Conservation (phyloP, 2,329 filamentous ascomycete species). For the Cadophora sp. region DNA sequence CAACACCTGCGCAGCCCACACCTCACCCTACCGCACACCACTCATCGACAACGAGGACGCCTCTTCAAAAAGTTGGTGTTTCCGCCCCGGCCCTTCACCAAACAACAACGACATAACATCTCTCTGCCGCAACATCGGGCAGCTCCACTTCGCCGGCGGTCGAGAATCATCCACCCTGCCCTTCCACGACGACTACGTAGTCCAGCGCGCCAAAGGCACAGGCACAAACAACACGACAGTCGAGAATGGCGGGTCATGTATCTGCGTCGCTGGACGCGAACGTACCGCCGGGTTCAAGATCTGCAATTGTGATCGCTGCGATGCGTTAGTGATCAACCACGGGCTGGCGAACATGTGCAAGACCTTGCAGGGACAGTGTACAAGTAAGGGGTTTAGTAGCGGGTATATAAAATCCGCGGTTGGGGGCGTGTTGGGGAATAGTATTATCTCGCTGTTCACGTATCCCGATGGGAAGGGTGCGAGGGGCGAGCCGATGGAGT, state of each 20-base stretch:
- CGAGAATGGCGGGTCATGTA: background rate
- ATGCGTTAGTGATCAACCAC: background rate
- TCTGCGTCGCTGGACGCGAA: constrained; percentile 6
- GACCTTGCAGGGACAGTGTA: background rate
- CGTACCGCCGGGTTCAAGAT: constrained; percentile 3
- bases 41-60: background rate
- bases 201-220: background rate
- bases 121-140: background rate
- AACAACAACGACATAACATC: constrained; percentile 1
- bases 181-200: constrained; percentile 10
- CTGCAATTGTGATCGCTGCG: constrained; percentile 9
- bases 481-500: background rate
- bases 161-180: background rate
- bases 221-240: background rate
- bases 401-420: background rate
- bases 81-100: background rate
- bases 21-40: background rate
- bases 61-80: constrained; percentile 10
- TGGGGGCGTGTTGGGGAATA: background rate
- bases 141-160: background rate
- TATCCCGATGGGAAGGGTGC: background rate
- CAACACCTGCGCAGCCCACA: background rate
- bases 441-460: constrained; percentile 16
- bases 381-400: background rate
- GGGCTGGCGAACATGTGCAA: constrained; percentile 1